Percentiles rank a stretch among this genome's conserved stretches.
Evolutionary conservation across 495 filamentous ascomycete genomes (phyloP).

Genomic region (Penicillium goetzii): DNA sequence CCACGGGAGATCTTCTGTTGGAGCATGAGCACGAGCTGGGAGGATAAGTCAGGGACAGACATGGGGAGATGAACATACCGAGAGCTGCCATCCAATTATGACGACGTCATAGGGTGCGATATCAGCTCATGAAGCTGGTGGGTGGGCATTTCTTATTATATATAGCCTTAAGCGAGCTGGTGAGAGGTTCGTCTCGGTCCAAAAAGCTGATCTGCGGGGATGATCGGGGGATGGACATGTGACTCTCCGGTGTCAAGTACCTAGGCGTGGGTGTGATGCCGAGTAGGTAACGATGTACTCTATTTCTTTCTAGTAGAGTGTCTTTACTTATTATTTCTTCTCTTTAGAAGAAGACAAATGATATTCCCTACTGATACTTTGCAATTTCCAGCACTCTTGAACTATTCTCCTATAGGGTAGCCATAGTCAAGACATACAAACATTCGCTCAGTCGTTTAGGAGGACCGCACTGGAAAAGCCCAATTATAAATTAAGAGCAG

Average conservation of each 20-base stretch:
- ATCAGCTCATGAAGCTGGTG: constrained; percentile 29
- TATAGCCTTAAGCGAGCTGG: constrained; percentile 15
- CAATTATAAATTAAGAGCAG: not conserved
- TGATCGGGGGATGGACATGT: constrained; percentile 29
- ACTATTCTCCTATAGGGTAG: not conserved
- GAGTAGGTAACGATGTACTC: not conserved
- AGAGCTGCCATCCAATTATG: constrained; percentile 65
- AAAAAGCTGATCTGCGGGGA: constrained; percentile 34
- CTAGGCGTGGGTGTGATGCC: constrained; percentile 6
- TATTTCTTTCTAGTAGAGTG: not conserved
- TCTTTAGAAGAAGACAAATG: not conserved
- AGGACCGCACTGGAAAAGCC: too few species aligned
- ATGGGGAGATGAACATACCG: constrained; percentile 47
- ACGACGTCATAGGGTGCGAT: constrained; percentile 39
- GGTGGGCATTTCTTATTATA: constrained; percentile 19
- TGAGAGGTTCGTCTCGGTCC: constrained; percentile 25
- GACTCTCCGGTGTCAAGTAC: constrained; percentile 24
- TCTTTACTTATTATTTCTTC: not conserved
- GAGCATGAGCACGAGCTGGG: constrained; percentile 2
- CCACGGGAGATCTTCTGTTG: constrained; percentile 64
- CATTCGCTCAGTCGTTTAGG: not conserved
- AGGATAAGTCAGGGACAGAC: constrained; percentile 2
- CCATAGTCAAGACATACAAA: not conserved
- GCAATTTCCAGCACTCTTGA: not conserved
- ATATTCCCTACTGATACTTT: not conserved